phyloP scores from a whole-genome alignment of 139 green algal genomes.

The Chlorella sp. region DNA sequence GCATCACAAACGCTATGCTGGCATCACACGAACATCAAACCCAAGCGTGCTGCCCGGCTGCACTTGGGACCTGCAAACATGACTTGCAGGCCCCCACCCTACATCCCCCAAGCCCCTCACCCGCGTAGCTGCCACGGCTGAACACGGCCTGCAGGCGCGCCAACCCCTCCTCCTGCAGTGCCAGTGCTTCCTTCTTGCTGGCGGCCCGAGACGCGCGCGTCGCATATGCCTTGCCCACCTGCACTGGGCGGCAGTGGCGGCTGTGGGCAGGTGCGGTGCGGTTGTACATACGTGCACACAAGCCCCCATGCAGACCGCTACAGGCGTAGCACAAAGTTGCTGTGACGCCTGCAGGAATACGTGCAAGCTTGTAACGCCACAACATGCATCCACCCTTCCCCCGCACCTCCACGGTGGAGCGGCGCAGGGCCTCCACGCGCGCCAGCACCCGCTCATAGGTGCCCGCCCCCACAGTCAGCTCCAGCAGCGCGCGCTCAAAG shows the following conservation, averaged over 20 bases:
- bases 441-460: conserved; percentile 67
- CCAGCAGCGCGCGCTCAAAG: conserved; percentile 91
- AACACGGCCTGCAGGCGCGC: conserved; percentile 61
- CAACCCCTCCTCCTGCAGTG: conserved; percentile 70
- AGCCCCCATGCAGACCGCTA: too few relatives aligned
- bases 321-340: too few relatives aligned
- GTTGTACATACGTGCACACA: too few relatives aligned
- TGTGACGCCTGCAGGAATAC: too few relatives aligned
- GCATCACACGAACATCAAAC: too few relatives aligned
- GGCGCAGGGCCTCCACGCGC: conserved; percentile 13
- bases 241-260: neutral
- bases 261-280: too few relatives aligned
- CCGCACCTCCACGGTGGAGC: conserved; percentile 55
- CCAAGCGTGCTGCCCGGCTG: too few relatives aligned
- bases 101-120: neutral
- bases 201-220: conserved; percentile 57
- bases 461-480: conserved; percentile 83
- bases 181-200: conserved; percentile 74
- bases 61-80: too few relatives aligned
- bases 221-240: conserved; percentile 81
- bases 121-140: conserved; percentile 11
- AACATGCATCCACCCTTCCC: conserved; percentile 44
- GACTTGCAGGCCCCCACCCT: neutral
- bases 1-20: too few relatives aligned
- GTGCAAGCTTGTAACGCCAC: neutral